Base-by-base conservation (phyloP, 169 alveolate genomes). In the Plasmodium sp. region DNA sequence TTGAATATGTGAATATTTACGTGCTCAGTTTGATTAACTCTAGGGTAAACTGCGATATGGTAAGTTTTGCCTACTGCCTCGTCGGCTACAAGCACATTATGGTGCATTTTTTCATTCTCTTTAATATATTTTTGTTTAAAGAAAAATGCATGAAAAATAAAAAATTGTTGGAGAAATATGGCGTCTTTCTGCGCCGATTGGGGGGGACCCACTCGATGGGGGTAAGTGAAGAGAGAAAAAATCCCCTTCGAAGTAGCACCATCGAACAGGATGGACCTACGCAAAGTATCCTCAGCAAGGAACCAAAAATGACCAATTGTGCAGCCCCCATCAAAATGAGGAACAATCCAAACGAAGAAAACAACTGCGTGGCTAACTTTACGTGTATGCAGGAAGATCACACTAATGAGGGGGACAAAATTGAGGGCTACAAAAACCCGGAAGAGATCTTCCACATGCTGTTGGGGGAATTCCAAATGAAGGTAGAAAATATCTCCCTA, bases 1-100 rank as follows among this genome's bases (percentile, higher is more conserved):
- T 77, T 7, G 93, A 86, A 58, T 86, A 86, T 86, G 81, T 86
- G 56, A 86, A 86, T 86, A 77, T 86, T 2, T 86, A 86, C 45
- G 77, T 86, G 9, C 54, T 86, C 22, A 86, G 93, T 54, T 41
- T 86, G 54, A 86, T 86, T 18, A 86, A 86, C 81, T 86, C 93
- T 5, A 75, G 93, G 22, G 85, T 86, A 36, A 75, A 86, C 81
- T 86, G 93, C 67, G 93, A 86, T 27, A 79, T 86, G 45, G 81
- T 51, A 5, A 86, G 43, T 75, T 75, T 86, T 51, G 33, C 67
- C 5, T 86, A 86, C 34, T 75, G 82, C 12, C 67, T 86, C 22
- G 71, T 86, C 4, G 93, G 93, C 18, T 86, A 86, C 41, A 86
- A 74, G 34, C 18, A 77, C 81, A 86, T 86, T 58, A 86, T 86